phyloP scores from a whole-genome alignment of 345 rosid genomes.

The Citrus sp. region DNA sequence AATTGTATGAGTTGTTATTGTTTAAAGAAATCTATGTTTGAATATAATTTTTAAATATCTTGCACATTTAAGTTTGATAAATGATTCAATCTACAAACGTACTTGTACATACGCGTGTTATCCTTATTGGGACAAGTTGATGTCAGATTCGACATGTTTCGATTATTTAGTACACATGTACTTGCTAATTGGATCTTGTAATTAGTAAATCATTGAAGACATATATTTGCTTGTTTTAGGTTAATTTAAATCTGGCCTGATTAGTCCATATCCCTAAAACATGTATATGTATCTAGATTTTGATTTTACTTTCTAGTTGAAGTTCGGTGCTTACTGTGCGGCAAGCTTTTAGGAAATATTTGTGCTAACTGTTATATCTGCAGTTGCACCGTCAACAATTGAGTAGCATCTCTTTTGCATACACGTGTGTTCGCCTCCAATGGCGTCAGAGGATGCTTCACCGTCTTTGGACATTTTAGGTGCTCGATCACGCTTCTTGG shows the following conservation, averaged over 20 bases:
- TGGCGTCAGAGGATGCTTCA: constrained; percentile 39
- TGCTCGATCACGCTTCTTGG: constrained; percentile 20
- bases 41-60: background rate
- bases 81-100: background rate
- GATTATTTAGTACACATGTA: background rate
- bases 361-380: background rate
- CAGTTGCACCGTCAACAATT: background rate
- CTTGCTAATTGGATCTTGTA: background rate
- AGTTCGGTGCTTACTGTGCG: too few species aligned
- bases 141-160: background rate
- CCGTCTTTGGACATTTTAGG: constrained; percentile 78
- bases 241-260: background rate
- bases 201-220: background rate
- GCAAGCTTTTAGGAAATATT: too few species aligned
- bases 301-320: background rate
- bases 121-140: background rate
- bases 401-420: background rate
- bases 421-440: background rate
- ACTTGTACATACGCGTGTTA: background rate
- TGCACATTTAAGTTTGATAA: background rate
- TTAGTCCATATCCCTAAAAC: background rate
- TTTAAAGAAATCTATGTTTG: background rate
- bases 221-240: background rate
- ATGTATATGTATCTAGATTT: background rate
- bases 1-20: background rate